Conservation (phyloP, 2,329 filamentous ascomycete genomes). For the Trematosphaeria pertusa region DNA sequence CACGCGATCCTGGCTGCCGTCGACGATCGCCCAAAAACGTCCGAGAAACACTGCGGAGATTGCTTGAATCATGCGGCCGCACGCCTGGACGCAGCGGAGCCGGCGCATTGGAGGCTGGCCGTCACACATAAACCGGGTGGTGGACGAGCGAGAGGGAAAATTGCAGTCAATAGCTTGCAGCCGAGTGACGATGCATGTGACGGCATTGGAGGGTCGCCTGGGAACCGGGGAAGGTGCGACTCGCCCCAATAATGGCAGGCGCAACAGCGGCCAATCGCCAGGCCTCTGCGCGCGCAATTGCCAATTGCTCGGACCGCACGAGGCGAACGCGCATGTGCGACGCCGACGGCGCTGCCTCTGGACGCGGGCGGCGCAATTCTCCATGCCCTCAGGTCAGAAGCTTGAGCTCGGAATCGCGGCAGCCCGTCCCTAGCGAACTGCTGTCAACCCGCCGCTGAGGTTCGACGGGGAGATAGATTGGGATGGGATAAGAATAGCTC, state of each 20-base stretch:
- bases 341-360: slow-evolving; percentile 20
- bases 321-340: slow-evolving; percentile 9
- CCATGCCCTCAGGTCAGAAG: slow-evolving; percentile 25
- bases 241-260: slow-evolving; percentile 3
- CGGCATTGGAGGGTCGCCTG: slow-evolving; percentile 1
- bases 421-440: slow-evolving; percentile 34
- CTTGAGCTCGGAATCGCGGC: slow-evolving; percentile 41
- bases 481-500: slow-evolving; percentile 28
- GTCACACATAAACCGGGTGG: slow-evolving; percentile 33
- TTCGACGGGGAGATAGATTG: slow-evolving; percentile 28
- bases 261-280: slow-evolving; percentile 11
- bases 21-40: slow-evolving; percentile 46
- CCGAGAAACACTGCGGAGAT: slow-evolving; percentile 40
- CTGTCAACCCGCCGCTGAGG: slow-evolving; percentile 25
- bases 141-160: slow-evolving; percentile 16
- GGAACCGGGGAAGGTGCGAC: not conserved
- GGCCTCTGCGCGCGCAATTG: not conserved
- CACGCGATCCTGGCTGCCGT: slow-evolving; percentile 41
- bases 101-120: slow-evolving; percentile 29
- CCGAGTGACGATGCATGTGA: slow-evolving; percentile 14
- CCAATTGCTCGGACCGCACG: slow-evolving; percentile 1
- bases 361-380: slow-evolving; percentile 15
- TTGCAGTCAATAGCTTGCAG: slow-evolving; percentile 17
- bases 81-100: slow-evolving; percentile 36
- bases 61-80: slow-evolving; percentile 30